A percentile compares a stretch with the other conserved stretches of the same genome.
phyloP scores from a whole-genome alignment of 306 rosid species.

The Fragaria ananassa region DNA sequence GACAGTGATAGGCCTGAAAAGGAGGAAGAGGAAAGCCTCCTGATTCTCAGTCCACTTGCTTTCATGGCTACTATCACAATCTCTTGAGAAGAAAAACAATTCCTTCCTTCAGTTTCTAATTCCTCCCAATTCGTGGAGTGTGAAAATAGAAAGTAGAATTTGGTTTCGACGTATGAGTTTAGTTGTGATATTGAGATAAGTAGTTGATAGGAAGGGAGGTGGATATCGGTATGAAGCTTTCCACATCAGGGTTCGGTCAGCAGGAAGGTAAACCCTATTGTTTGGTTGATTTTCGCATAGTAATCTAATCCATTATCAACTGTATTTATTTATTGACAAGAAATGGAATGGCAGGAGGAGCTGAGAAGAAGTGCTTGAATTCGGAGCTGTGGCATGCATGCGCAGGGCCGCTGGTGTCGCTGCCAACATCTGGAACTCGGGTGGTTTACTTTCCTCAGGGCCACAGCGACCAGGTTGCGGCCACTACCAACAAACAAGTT shows the following conservation, averaged over 20 bases:
- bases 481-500: conserved; percentile 72
- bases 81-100: conserved; percentile 23
- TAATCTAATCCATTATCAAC: too few relatives aligned
- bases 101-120: too few relatives aligned
- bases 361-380: conserved; percentile 79
- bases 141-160: conserved; percentile 18
- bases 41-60: conserved; percentile 13
- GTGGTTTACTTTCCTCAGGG: conserved; percentile 96
- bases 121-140: background rate
- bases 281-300: too few relatives aligned
- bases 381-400: conserved; percentile 99
- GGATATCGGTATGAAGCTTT: conserved; percentile 74
- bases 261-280: conserved; percentile 53
- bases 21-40: conserved; percentile 23
- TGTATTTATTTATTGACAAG: background rate
- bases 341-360: conserved; percentile 26
- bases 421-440: conserved; percentile 68
- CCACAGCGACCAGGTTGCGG: conserved; percentile 91
- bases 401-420: conserved; percentile 82
- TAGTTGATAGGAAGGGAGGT: conserved; percentile 1
- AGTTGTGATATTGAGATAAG: background rate
- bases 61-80: conserved; percentile 21
- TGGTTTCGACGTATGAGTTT: conserved; percentile 30
- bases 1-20: conserved; percentile 63
- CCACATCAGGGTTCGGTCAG: conserved; percentile 80